Base-by-base conservation (phyloP, 148 eudicot genomes). In the Rhododendron vialii region DNA sequence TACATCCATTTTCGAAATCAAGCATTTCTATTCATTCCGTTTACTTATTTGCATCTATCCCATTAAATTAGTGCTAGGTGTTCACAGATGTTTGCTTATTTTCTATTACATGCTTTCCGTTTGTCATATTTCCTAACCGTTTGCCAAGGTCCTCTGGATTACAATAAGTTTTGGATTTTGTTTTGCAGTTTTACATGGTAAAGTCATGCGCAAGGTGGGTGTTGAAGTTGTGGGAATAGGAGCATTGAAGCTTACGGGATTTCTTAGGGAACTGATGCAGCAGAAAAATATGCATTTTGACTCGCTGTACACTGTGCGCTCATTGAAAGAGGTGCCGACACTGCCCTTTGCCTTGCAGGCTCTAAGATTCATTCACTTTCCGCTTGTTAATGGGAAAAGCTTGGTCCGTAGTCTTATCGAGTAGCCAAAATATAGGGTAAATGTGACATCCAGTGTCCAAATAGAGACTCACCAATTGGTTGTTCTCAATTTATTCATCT, bases 181-280 rank as follows among this genome's bases (percentile, higher is more conserved):
- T 78, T 90, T 14, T 59, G 71, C 92, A 96, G 99, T 96, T 87
- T 89, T 93, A 89, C 92, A 92, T 86, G 99, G 99, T 80, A 93
- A 95, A 87, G 91, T 96, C 59, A 95, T 94, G 98, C 93, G 90
- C 82, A 93, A 93, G 86, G 95, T 96, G 83, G 99, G 99, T 86
- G 93, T 96, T 83, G 98, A 96, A 92, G 90, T 90, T 81, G 89
- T 95, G 50, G 98, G 98, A 77, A 92, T 94, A 84, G 99, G 98
- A 81, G 99, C 98, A 74, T 78, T 95, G 88, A 96, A 96, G 89
- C 92, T 96, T 45, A 96, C 98, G 4, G 96, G 94, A 74, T 96
- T 91, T 84, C 95, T 96, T 43, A 91, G 91, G 90, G 98, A 96
- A 50, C 89, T 90, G 91, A 88, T 96, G 96, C 97, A 93, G 86